Evolutionary conservation across 371 early-diverging fungal genomes (phyloP).

Genomic region (Actinomortierella ambigua): DNA sequence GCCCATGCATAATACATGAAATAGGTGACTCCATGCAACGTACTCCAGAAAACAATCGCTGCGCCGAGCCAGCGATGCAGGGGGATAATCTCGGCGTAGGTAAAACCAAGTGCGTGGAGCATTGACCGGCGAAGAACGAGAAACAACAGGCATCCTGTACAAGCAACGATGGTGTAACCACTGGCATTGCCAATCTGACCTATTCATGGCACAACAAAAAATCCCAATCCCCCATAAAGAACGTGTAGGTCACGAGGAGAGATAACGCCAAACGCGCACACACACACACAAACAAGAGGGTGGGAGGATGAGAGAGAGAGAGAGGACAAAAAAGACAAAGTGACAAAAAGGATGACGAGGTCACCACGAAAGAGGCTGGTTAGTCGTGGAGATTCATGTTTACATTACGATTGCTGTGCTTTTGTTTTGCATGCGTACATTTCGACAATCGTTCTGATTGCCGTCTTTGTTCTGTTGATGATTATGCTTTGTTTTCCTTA

Average conservation of each 20-base stretch:
- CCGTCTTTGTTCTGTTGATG: too few species aligned
- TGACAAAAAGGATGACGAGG: too few species aligned
- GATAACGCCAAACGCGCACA: not conserved
- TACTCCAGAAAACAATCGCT: conserved; percentile 32
- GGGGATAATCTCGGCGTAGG: conserved; percentile 40
- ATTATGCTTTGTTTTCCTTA: too few species aligned
- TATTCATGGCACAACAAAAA: not conserved
- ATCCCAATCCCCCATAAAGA: too few species aligned
- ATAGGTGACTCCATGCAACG: conserved; percentile 31
- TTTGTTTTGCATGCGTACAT: too few species aligned
- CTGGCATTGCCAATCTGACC: conserved; percentile 19
- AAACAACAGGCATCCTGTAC: conserved; percentile 36
- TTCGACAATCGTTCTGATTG: too few species aligned
- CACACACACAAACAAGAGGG: not conserved
- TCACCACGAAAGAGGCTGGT: too few species aligned
- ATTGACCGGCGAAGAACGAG: conserved; percentile 45
- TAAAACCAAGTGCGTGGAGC: conserved; percentile 45
- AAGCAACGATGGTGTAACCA: conserved; percentile 33
- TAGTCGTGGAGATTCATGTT: too few species aligned
- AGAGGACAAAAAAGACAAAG: not conserved
- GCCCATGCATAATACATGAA: conserved; percentile 18
- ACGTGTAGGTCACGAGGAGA: not conserved
- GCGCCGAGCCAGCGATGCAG: conserved; percentile 44
- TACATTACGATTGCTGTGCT: too few species aligned
- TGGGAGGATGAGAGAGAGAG: not conserved